A percentile compares a stretch with the other conserved stretches of the same genome.
These are phyloP conservation scores for Liquidambar formosana DNA, from an alignment of 164 flowering plant genomes.

Conservation along the genomic window DNA sequence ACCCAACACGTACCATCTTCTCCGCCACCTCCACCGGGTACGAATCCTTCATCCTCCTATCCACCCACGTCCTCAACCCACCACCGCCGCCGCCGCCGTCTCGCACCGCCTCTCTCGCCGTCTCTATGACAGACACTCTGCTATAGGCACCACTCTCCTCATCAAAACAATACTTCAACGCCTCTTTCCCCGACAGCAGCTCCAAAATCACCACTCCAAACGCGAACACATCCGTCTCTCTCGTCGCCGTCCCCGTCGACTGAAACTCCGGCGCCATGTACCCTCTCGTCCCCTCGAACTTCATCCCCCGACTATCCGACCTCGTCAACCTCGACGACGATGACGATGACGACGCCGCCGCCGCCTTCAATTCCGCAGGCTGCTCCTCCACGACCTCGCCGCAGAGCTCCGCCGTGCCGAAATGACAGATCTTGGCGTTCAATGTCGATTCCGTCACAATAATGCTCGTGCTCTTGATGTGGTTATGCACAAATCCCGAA, in stretches of 20 bases:
- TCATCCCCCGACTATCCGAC: conserved; percentile 29
- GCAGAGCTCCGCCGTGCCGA: conserved; percentile 61
- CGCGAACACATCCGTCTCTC: conserved; percentile 62
- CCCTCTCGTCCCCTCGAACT: conserved; percentile 67
- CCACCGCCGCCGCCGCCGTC: conserved; percentile 21
- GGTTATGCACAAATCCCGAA: conserved; percentile 46
- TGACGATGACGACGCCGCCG: not conserved
- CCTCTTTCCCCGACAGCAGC: conserved; percentile 64
- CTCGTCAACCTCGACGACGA: conserved; percentile 16
- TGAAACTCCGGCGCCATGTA: conserved; percentile 83
- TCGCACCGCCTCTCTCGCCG: conserved; percentile 48
- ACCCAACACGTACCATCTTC: conserved; percentile 50
- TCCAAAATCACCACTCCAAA: conserved; percentile 82
- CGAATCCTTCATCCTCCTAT: conserved; percentile 71
- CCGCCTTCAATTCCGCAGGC: not conserved
- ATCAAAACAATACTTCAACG: conserved; percentile 45
- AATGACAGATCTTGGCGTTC: conserved; percentile 55
- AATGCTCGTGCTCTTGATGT: conserved; percentile 49
- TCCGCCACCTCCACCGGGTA: conserved; percentile 74
- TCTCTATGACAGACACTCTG: conserved; percentile 54
- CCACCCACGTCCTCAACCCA: conserved; percentile 65
- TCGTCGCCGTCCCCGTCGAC: conserved; percentile 40
- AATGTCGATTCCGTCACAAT: conserved; percentile 43
- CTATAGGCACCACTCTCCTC: conserved; percentile 37
- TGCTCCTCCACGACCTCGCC: conserved; percentile 27